Evolutionary conservation across 495 filamentous ascomycete genomes (phyloP).

Genomic region (Hamigera avellanea): DNA sequence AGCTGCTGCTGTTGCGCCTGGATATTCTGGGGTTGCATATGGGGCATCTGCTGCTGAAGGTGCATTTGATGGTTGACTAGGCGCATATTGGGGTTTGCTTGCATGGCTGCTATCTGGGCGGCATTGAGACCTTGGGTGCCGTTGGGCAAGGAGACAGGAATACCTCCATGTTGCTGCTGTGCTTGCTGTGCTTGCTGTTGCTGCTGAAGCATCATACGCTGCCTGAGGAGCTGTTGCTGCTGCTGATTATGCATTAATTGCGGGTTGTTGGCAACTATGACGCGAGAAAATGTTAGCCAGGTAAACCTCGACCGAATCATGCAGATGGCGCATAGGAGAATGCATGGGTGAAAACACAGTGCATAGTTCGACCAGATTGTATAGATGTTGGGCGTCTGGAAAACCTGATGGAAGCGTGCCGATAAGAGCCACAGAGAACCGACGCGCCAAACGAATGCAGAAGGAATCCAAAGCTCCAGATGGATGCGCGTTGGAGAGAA

Average conservation of each 20-base stretch:
- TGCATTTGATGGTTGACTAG: constrained; percentile 30
- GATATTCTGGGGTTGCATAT: constrained; percentile 40
- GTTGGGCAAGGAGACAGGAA: constrained; percentile 45
- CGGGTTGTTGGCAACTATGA: constrained; percentile 40
- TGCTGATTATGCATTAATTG: constrained; percentile 38
- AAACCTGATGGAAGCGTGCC: neutral
- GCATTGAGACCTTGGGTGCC: constrained; percentile 45
- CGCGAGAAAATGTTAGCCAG: constrained; percentile 2
- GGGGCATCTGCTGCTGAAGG: constrained; percentile 38
- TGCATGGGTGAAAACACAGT: neutral
- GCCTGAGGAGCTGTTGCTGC: constrained; percentile 29
- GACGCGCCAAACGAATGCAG: neutral
- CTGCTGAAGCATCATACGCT: constrained; percentile 26
- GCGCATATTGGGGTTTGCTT: constrained; percentile 34
- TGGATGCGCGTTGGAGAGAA: neutral
- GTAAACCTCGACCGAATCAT: neutral
- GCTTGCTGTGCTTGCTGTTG: constrained; percentile 37
- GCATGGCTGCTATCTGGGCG: constrained; percentile 46
- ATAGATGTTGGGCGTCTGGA: too few relatives aligned
- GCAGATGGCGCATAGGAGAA: neutral
- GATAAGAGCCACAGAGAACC: neutral
- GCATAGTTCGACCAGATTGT: too few relatives aligned
- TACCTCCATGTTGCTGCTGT: constrained; percentile 33
- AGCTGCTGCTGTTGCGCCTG: constrained; percentile 40
- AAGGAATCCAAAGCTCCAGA: neutral